phyloP scores from a whole-genome alignment of 2,329 filamentous ascomycete species.

The Mycosphaerelloides madeirae region DNA sequence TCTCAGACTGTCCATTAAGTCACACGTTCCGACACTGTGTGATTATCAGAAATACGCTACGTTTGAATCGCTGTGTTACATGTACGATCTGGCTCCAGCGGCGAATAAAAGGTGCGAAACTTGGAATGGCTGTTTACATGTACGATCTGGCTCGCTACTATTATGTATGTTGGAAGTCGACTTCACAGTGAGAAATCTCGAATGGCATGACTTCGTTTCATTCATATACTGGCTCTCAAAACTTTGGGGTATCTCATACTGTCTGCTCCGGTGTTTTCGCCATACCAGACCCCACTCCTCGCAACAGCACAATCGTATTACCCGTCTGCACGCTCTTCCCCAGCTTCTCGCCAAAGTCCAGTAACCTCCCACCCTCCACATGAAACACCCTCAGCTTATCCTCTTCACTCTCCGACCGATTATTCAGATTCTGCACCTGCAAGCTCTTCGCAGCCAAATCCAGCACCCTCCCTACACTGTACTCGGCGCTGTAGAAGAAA shows the following conservation, averaged over 20 bases:
- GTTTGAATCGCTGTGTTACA: too few relatives aligned
- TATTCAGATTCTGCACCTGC: constrained; percentile 80
- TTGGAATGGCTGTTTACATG: too few relatives aligned
- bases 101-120: too few relatives aligned
- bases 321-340: constrained; percentile 68
- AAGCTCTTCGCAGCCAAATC: constrained; percentile 72
- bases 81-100: too few relatives aligned
- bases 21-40: too few relatives aligned
- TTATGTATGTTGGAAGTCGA: too few relatives aligned
- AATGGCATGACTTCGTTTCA: too few relatives aligned
- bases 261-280: constrained; percentile 27
- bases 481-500: constrained; percentile 58
- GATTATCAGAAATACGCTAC: too few relatives aligned
- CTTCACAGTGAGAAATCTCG: too few relatives aligned
- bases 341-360: constrained; percentile 86
- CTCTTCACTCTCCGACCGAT: constrained; percentile 68
- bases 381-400: constrained; percentile 85
- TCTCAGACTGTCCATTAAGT: too few relatives aligned
- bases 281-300: constrained; percentile 70
- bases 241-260: constrained; percentile 8
- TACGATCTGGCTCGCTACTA: too few relatives aligned
- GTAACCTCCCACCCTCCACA: constrained; percentile 77
- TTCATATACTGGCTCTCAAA: too few relatives aligned
- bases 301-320: constrained; percentile 82
- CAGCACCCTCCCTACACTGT: constrained; percentile 80